phyloP scores from a whole-genome alignment of 2,329 filamentous ascomycete species.

The Chrysoporthe cubensis region DNA sequence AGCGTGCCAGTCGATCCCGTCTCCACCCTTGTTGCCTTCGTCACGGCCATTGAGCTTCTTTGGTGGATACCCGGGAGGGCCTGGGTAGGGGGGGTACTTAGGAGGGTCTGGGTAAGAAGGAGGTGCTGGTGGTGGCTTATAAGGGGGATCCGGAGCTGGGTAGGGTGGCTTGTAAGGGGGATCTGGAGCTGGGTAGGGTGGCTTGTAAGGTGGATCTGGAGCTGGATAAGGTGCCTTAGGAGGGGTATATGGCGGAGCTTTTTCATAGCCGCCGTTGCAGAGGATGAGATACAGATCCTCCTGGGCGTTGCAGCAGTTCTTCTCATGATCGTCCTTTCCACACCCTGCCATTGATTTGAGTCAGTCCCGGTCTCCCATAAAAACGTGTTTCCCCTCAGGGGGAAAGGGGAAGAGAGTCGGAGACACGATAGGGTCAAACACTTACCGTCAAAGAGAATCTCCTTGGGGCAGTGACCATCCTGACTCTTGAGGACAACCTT shows the following conservation, averaged over 20 bases:
- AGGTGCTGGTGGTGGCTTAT: neutral
- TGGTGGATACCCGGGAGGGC: neutral
- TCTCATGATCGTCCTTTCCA: slow-evolving; percentile 8
- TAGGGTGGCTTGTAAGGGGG: neutral
- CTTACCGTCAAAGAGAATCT: slow-evolving; percentile 21
- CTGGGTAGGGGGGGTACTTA: neutral
- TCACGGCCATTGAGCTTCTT: neutral
- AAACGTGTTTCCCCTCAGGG: neutral
- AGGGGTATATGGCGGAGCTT: neutral
- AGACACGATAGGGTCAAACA: neutral
- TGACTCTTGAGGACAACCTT: slow-evolving; percentile 19
- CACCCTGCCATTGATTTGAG: neutral
- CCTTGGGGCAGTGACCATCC: slow-evolving; percentile 18
- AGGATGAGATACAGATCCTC: slow-evolving; percentile 17
- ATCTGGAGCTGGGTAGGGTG: neutral
- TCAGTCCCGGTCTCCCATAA: neutral
- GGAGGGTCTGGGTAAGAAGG: neutral
- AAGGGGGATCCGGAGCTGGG: neutral
- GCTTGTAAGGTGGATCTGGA: neutral
- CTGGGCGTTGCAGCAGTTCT: slow-evolving; percentile 20
- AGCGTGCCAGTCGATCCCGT: slow-evolving; percentile 11
- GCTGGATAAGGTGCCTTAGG: neutral
- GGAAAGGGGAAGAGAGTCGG: too few species aligned
- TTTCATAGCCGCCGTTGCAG: slow-evolving; percentile 13
- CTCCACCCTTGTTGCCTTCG: neutral